Base-by-base conservation (phyloP, 805 yeast species). In the Wickerhamiella qilinensis region DNA sequence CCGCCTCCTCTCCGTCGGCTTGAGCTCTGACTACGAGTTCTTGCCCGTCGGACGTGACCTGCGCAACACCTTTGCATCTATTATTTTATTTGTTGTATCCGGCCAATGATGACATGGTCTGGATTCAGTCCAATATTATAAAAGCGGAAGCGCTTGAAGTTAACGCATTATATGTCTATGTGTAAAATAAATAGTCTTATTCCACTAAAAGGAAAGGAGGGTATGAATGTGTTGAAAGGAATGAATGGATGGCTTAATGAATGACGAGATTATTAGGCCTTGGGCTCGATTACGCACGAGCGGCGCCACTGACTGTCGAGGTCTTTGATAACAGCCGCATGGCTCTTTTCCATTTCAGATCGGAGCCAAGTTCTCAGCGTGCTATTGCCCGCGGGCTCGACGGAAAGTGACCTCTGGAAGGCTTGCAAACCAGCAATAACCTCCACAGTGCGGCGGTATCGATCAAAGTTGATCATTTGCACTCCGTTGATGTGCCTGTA, bases 271-370 rank as follows among this genome's bases (percentile, higher is more conserved):
- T 22, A 22, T 22, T 22, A 22, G 25, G 25, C 11, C 25, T 22
- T 22, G 7, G 62, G 62, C 49, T 59, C 59, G 32, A 57, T 54
- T 20, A 57, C 45, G 36, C 56, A 51, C 33, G 54, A 49, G 22
- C 62, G 54, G 18, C 62, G 53, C 61, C 62, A 58, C 30, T 54
- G 54, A 3, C 46, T 55, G 32, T 58, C 56, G 20, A 42, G 39
- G 38, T 58, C 60, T 14, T 42, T 40, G 3, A 42, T 37, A 6
- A 54, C 52, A 18, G 45, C 42, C 7, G 46, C 41, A 40, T 56
- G 54, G 14, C 57, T 48, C 14, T 46, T 42, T 15, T 49, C 47
- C 60, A 57, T 55, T 37, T 55, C 59, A 6, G 45, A 43, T 21
- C 47, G 46, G n/a, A 58, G 50, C 62, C 60, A 57, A 7, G 47